These are phyloP conservation scores for Coccinonectria pachysandricola DNA, from an alignment of 2,329 filamentous ascomycete genomes.

Conservation along the genomic window DNA sequence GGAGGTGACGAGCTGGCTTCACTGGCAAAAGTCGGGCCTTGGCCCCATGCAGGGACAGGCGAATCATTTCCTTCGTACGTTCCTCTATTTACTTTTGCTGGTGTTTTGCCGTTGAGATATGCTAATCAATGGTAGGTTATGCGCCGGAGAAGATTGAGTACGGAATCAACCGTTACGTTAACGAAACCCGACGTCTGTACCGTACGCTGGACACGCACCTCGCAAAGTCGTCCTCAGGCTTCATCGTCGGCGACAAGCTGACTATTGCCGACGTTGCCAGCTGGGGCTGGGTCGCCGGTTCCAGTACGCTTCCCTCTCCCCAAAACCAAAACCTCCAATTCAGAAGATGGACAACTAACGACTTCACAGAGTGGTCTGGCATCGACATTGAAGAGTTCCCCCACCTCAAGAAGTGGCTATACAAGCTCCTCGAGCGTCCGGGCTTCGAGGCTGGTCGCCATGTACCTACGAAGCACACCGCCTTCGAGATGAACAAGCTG, in stretches of 20 bases:
- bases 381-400: constrained; percentile 65
- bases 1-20: constrained; percentile 70
- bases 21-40: constrained; percentile 70
- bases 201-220: constrained; percentile 66
- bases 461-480: constrained; percentile 57
- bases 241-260: constrained; percentile 55
- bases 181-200: constrained; percentile 77
- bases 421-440: constrained; percentile 56
- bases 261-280: constrained; percentile 72
- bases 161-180: constrained; percentile 70
- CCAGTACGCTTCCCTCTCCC: constrained; percentile 26
- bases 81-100: fast-evolving
- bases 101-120: background rate
- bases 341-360: too few relatives aligned
- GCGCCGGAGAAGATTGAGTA: constrained; percentile 76
- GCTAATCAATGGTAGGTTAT: constrained; percentile 39
- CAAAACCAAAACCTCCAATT: too few relatives aligned
- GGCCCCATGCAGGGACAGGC: constrained; percentile 75
- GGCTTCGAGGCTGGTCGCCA: constrained; percentile 67
- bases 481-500: constrained; percentile 36
- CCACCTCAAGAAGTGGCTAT: constrained; percentile 65
- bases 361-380: constrained; percentile 30
- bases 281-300: constrained; percentile 63
- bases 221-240: constrained; percentile 41
- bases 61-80: constrained; percentile 66